Evolutionary conservation across 2,329 filamentous ascomycete species (phyloP).

Genomic region (Bipolaris gigantea): DNA sequence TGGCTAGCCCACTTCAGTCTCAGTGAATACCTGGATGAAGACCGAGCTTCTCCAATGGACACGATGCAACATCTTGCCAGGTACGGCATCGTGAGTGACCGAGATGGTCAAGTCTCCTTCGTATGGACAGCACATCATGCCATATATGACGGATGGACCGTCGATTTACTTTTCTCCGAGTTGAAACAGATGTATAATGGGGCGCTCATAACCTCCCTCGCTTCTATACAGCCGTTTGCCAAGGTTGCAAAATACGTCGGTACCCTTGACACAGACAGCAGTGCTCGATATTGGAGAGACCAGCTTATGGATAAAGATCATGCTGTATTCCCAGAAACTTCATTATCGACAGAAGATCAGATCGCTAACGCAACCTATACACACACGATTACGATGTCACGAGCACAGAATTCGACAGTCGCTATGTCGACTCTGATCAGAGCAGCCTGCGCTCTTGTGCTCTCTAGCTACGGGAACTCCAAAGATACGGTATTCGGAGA

Average conservation of each 20-base stretch:
- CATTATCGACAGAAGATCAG: background rate
- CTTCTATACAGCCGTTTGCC: background rate
- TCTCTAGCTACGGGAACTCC: slow-evolving; percentile 16
- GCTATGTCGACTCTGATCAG: slow-evolving; percentile 22
- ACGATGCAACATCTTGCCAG: slow-evolving; percentile 1
- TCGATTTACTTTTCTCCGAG: slow-evolving; percentile 8
- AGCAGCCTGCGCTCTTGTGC: slow-evolving; percentile 32
- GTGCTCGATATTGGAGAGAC: background rate
- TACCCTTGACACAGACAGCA: background rate
- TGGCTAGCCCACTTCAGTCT: slow-evolving; percentile 8
- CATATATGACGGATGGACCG: slow-evolving; percentile 27
- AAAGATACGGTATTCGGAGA: slow-evolving; percentile 31
- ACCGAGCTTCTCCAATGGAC: background rate
- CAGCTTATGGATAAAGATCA: background rate
- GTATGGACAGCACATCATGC: slow-evolving; percentile 28
- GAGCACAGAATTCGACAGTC: background rate
- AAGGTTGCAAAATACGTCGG: background rate
- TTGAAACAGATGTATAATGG: background rate
- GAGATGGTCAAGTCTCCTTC: slow-evolving; percentile 8
- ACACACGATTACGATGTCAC: background rate
- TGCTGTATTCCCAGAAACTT: background rate
- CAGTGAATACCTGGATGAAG: slow-evolving; percentile 4
- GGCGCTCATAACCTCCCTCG: background rate
- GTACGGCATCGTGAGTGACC: slow-evolving; percentile 8
- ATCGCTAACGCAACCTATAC: background rate